A percentile compares a stretch with the other conserved stretches of the same genome.
Evolutionary conservation across 768 basidiomycete genomes (phyloP).

Genomic region (Lentinula edodes): DNA sequence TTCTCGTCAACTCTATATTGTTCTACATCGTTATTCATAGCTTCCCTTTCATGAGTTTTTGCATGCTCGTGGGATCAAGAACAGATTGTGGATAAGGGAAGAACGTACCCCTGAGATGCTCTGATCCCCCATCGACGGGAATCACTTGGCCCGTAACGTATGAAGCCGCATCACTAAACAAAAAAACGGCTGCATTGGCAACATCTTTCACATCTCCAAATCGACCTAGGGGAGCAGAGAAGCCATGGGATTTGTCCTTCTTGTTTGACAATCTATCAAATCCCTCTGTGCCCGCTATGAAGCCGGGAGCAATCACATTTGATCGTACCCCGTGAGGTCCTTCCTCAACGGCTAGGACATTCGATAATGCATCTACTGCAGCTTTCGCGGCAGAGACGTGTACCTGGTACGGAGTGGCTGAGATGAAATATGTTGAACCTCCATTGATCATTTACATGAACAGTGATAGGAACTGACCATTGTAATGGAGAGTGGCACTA

Average conservation of each 20-base stretch:
- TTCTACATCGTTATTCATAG: slow-evolving; percentile 13
- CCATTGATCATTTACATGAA: slow-evolving; percentile 7
- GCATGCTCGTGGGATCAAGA: slow-evolving; percentile 52
- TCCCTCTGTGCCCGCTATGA: slow-evolving; percentile 77
- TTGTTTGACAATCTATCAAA: slow-evolving; percentile 44
- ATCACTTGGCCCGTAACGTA: slow-evolving; percentile 76
- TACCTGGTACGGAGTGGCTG: slow-evolving; percentile 80
- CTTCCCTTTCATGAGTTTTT: slow-evolving; percentile 48
- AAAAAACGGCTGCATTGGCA: slow-evolving; percentile 67
- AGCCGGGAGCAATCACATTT: slow-evolving; percentile 84
- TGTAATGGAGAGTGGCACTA: slow-evolving; percentile 84
- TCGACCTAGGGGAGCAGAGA: slow-evolving; percentile 42
- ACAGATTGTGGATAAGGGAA: slow-evolving; percentile 63
- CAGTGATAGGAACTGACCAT: slow-evolving; percentile 34
- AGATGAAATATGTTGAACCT: not conserved
- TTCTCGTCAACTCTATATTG: too few relatives aligned
- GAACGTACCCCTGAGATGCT: slow-evolving; percentile 41
- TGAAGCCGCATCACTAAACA: slow-evolving; percentile 77
- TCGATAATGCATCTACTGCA: slow-evolving; percentile 83
- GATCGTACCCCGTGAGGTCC: slow-evolving; percentile 90
- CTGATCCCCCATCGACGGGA: slow-evolving; percentile 60
- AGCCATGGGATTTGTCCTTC: not conserved
- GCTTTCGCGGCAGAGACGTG: slow-evolving; percentile 97
- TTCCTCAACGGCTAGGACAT: slow-evolving; percentile 87
- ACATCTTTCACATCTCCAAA: slow-evolving; percentile 56